A percentile compares a stretch with the other conserved stretches of the same genome.
These are phyloP conservation scores for Trichosporon ovoides DNA, from an alignment of 1,284 basidiomycete species.

Conservation along the genomic window DNA sequence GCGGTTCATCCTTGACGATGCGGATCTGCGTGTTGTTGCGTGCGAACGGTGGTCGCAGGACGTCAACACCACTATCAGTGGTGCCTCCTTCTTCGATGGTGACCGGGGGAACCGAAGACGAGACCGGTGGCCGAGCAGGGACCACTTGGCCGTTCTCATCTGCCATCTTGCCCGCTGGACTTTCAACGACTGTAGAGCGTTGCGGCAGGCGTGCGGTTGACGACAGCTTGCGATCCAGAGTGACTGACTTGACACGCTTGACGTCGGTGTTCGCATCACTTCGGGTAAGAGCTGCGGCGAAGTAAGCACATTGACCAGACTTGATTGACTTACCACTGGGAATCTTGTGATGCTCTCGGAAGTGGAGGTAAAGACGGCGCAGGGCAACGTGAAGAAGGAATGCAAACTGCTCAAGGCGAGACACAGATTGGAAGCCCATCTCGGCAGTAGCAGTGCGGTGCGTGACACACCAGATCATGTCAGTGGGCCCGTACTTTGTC, in stretches of 20 bases:
- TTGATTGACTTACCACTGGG: constrained; percentile 50
- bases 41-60: constrained; percentile 66
- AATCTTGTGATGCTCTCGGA: constrained; percentile 87
- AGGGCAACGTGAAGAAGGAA: constrained; percentile 95
- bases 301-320: background rate
- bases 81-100: constrained; percentile 2
- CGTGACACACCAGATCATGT: constrained; percentile 64
- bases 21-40: constrained; percentile 80
- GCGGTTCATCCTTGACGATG: constrained; percentile 69
- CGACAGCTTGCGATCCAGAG: constrained; percentile 82
- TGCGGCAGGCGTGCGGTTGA: constrained; percentile 88
- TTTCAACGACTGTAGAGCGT: constrained; percentile 91
- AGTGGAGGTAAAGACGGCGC: constrained; percentile 78
- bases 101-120: constrained; percentile 17
- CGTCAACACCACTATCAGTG: constrained; percentile 37
- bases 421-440: constrained; percentile 81
- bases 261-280: constrained; percentile 63
- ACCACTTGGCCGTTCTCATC: constrained; percentile 57
- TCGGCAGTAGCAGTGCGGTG: constrained; percentile 64
- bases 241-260: constrained; percentile 85
- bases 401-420: constrained; percentile 93
- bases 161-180: constrained; percentile 82
- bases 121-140: constrained; percentile 3
- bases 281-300: constrained; percentile 14
- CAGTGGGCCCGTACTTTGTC: constrained; percentile 23